Evolutionary conservation across 306 rosid genomes (phyloP).

Genomic region (Herpetospermum pedunculosum): DNA sequence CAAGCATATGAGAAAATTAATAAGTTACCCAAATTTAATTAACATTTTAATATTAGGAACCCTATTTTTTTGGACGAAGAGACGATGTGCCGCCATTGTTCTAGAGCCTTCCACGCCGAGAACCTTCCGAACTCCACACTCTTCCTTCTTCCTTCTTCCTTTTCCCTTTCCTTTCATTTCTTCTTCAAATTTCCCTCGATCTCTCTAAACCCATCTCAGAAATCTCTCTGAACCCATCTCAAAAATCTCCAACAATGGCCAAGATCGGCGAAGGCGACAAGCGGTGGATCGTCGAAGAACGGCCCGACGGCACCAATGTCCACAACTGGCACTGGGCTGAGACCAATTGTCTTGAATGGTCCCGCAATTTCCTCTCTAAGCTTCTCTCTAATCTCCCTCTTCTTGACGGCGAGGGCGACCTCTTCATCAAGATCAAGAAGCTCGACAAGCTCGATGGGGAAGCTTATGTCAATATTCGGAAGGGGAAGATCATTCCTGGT

Average conservation of each 20-base stretch:
- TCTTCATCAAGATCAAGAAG: constrained; percentile 40
- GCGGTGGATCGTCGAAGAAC: constrained; percentile 95
- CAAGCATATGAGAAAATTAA: too few species aligned
- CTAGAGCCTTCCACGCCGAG: constrained; percentile 19
- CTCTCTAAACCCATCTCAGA: not conserved
- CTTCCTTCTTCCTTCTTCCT: not conserved
- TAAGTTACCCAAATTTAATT: too few species aligned
- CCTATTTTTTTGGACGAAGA: not conserved
- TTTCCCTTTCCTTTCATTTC: not conserved
- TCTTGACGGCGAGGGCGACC: constrained; percentile 56
- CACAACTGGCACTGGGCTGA: constrained; percentile 99
- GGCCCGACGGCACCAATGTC: constrained; percentile 88
- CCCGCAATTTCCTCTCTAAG: constrained; percentile 41
- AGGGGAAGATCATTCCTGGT: constrained; percentile 89
- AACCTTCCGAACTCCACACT: constrained; percentile 18
- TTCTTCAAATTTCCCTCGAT: not conserved
- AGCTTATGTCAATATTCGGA: constrained; percentile 82
- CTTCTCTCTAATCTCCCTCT: constrained; percentile 52
- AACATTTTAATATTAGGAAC: not conserved
- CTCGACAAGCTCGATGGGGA: constrained; percentile 66
- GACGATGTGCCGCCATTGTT: not conserved
- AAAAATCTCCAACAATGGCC: constrained; percentile 51
- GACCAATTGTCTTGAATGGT: constrained; percentile 87
- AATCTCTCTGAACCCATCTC: not conserved
- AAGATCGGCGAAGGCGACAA: constrained; percentile 89